phyloP scores from a whole-genome alignment of 164 flowering plant species.

The Vitis amurensis region DNA sequence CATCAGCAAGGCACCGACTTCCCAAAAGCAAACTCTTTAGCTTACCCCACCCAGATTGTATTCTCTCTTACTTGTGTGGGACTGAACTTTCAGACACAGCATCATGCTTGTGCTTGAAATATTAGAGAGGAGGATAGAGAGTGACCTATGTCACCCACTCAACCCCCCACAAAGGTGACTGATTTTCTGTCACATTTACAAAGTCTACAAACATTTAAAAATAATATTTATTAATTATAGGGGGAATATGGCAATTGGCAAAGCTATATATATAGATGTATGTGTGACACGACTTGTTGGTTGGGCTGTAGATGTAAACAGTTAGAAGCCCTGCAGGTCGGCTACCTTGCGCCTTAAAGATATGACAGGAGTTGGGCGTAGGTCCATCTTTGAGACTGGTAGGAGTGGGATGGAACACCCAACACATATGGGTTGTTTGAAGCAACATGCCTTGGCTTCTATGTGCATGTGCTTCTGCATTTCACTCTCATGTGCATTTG shows the following conservation, averaged over 20 bases:
- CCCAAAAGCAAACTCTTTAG: conserved; percentile 8
- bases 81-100: not conserved
- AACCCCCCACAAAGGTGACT: conserved; percentile 1
- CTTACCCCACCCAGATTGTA: conserved; percentile 7
- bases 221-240: too few relatives aligned
- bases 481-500: too few relatives aligned
- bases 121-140: not conserved
- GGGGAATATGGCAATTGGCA: not conserved
- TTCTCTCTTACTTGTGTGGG: not conserved
- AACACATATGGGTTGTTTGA: too few relatives aligned
- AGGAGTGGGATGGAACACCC: too few relatives aligned
- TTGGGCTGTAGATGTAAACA: not conserved
- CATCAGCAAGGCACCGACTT: conserved; percentile 21
- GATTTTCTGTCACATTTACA: not conserved
- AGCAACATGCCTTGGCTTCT: not conserved
- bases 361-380: too few relatives aligned
- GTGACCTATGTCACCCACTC: not conserved
- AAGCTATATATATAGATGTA: not conserved
- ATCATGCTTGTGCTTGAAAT: not conserved
- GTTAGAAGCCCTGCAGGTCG: not conserved
- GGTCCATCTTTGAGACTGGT: too few relatives aligned
- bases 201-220: not conserved
- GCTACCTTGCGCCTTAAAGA: not conserved
- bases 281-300: not conserved
- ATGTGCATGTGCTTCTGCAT: too few relatives aligned